phyloP scores from a whole-genome alignment of 768 basidiomycete species.

The Cystoderma amianthinum region DNA sequence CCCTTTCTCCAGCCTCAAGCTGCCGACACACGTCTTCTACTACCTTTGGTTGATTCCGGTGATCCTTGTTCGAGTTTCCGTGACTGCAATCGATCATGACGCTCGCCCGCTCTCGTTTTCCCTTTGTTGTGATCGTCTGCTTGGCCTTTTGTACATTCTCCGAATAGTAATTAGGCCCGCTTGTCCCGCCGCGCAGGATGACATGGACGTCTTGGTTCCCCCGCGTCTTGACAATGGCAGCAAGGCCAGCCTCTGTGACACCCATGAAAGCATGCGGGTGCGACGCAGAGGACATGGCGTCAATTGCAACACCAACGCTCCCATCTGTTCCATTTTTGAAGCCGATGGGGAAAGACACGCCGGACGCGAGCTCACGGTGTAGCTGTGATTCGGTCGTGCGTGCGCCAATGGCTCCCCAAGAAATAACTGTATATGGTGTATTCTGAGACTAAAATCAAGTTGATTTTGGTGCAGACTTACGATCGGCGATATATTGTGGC shows the following conservation, averaged over 20 bases:
- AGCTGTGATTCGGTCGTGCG: slow-evolving; percentile 97
- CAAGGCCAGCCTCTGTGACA: slow-evolving; percentile 80
- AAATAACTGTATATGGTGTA: slow-evolving; percentile 41
- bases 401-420: slow-evolving; percentile 96
- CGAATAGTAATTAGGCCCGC: slow-evolving; percentile 82
- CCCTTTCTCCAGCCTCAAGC: slow-evolving; percentile 57
- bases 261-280: slow-evolving; percentile 98
- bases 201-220: slow-evolving; percentile 89
- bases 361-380: slow-evolving; percentile 93
- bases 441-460: not conserved
- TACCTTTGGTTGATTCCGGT: slow-evolving; percentile 86
- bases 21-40: slow-evolving; percentile 67
- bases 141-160: slow-evolving; percentile 66
- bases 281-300: slow-evolving; percentile 90
- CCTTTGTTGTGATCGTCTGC: slow-evolving; percentile 41
- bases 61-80: slow-evolving; percentile 94
- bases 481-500: slow-evolving; percentile 80
- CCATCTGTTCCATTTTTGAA: slow-evolving; percentile 99
- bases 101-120: slow-evolving; percentile 56
- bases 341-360: slow-evolving; percentile 95
- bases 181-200: slow-evolving; percentile 89
- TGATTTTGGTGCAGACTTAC: slow-evolving; percentile 25
- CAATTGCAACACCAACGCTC: slow-evolving; percentile 84
- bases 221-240: slow-evolving; percentile 89
- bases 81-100: slow-evolving; percentile 90